Percentiles rank a stretch among this genome's conserved stretches.
Evolutionary conservation across 345 rosid genomes (phyloP).

Genomic region (Heritiera littoralis): DNA sequence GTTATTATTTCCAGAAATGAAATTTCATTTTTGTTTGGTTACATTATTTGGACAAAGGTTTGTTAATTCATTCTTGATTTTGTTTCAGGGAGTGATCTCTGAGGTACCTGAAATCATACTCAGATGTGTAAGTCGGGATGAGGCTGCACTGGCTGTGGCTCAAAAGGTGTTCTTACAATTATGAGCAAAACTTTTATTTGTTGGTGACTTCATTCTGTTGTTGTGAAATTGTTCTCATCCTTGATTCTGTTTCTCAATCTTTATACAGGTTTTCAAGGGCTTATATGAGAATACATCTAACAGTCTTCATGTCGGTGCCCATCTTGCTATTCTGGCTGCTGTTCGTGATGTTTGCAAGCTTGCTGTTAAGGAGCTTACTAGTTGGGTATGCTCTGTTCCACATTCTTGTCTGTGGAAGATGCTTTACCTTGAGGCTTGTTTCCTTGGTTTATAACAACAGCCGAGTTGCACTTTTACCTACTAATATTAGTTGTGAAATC

Average conservation of each 20-base stretch:
- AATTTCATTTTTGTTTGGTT: background rate
- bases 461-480: background rate
- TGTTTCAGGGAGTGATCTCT: conserved; percentile 65
- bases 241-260: background rate
- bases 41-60: background rate
- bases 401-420: conserved; percentile 2
- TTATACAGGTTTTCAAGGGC: conserved; percentile 75
- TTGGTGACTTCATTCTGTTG: background rate
- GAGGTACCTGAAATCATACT: conserved; percentile 97
- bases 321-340: conserved; percentile 83
- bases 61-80: background rate
- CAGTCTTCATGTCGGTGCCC: conserved; percentile 67
- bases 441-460: background rate
- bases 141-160: conserved; percentile 96
- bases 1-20: background rate
- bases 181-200: background rate
- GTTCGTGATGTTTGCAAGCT: conserved; percentile 96
- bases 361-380: conserved; percentile 91
- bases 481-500: background rate
- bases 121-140: conserved; percentile 90
- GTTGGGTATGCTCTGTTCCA: conserved; percentile 69
- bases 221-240: background rate
- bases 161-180: conserved; percentile 59
- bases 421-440: background rate
- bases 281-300: conserved; percentile 84